phyloP scores from a whole-genome alignment of 2,329 filamentous ascomycete genomes.

The Purpureocillium lavendulum region DNA sequence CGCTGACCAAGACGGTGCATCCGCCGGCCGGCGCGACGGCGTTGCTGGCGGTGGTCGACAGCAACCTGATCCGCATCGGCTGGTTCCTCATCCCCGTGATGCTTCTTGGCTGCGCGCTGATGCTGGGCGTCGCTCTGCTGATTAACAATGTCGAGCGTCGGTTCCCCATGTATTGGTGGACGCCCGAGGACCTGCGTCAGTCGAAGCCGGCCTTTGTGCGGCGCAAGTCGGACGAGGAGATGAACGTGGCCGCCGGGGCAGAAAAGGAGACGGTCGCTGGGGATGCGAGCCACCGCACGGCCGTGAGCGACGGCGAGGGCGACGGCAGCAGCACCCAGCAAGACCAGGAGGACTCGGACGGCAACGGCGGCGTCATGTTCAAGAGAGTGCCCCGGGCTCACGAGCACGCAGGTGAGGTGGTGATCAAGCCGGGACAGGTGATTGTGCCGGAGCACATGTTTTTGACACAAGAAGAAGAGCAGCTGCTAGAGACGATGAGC shows the following conservation, averaged over 20 bases:
- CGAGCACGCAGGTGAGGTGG: slow-evolving; percentile 17
- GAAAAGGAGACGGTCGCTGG: slow-evolving; percentile 9
- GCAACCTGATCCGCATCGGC: slow-evolving; percentile 45
- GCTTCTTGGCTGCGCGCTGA: slow-evolving; percentile 49
- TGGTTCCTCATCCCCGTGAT: slow-evolving; percentile 62
- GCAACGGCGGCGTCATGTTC: too few relatives aligned
- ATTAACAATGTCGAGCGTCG: slow-evolving; percentile 61
- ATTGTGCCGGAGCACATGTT: slow-evolving; percentile 25
- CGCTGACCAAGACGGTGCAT: slow-evolving; percentile 62
- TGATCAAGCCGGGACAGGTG: slow-evolving; percentile 25
- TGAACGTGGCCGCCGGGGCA: neutral
- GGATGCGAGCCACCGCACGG: neutral
- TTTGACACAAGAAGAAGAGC: slow-evolving; percentile 27
- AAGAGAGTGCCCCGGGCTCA: neutral
- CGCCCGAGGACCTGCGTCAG: slow-evolving; percentile 25
- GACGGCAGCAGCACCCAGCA: slow-evolving; percentile 7
- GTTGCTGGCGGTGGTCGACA: slow-evolving; percentile 55
- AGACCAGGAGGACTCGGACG: neutral
- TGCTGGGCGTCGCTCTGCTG: slow-evolving; percentile 53
- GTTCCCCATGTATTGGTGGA: slow-evolving; percentile 68
- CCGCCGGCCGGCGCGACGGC: slow-evolving; percentile 70
- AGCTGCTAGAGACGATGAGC: slow-evolving; percentile 25
- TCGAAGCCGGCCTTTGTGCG: slow-evolving; percentile 5
- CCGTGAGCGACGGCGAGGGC: slow-evolving; percentile 5
- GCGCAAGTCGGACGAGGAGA: slow-evolving; percentile 5